These are phyloP conservation scores for Fraxinus greggii DNA, from an alignment of 305 asterid genomes.

Conservation along the genomic window DNA sequence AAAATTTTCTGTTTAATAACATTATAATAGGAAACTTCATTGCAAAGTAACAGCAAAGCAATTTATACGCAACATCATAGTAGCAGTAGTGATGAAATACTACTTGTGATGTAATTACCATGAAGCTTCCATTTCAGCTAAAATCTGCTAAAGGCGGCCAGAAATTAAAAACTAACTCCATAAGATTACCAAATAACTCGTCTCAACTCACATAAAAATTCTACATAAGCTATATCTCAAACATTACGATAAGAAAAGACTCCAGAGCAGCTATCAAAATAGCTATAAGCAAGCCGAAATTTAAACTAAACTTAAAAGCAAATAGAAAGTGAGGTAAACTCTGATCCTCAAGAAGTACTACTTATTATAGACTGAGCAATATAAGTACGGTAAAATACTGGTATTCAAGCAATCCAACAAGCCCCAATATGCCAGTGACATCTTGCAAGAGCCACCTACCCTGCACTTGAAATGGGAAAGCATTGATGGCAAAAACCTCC, in stretches of 20 bases:
- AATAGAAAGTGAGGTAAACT: slow-evolving; percentile 38
- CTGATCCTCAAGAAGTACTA: slow-evolving; percentile 50
- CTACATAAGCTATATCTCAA: slow-evolving; percentile 44
- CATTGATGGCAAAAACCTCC: slow-evolving; percentile 32
- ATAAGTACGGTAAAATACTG: slow-evolving; percentile 41
- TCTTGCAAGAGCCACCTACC: slow-evolving; percentile 48
- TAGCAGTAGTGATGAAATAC: slow-evolving; percentile 10
- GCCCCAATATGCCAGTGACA: slow-evolving; percentile 39
- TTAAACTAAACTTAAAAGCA: slow-evolving; percentile 52
- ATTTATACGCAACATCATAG: slow-evolving; percentile 1
- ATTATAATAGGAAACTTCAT: not conserved
- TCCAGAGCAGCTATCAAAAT: slow-evolving; percentile 42
- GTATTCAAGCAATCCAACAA: slow-evolving; percentile 54
- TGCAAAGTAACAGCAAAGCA: slow-evolving; percentile 14
- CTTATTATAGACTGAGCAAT: slow-evolving; percentile 54
- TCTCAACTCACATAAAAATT: slow-evolving; percentile 33
- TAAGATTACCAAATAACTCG: slow-evolving; percentile 24
- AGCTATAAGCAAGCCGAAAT: slow-evolving; percentile 48
- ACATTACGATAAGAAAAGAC: slow-evolving; percentile 40
- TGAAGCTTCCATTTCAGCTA: slow-evolving; percentile 15
- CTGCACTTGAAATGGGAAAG: slow-evolving; percentile 33
- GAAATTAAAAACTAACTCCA: slow-evolving; percentile 20
- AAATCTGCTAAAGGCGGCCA: slow-evolving; percentile 25
- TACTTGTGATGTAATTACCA: slow-evolving; percentile 25
- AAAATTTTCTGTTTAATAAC: not conserved